A percentile compares a stretch with the other conserved stretches of the same genome.
Evolutionary conservation across 2,329 filamentous ascomycete genomes (phyloP).

Genomic region (Penicillium sp.): DNA sequence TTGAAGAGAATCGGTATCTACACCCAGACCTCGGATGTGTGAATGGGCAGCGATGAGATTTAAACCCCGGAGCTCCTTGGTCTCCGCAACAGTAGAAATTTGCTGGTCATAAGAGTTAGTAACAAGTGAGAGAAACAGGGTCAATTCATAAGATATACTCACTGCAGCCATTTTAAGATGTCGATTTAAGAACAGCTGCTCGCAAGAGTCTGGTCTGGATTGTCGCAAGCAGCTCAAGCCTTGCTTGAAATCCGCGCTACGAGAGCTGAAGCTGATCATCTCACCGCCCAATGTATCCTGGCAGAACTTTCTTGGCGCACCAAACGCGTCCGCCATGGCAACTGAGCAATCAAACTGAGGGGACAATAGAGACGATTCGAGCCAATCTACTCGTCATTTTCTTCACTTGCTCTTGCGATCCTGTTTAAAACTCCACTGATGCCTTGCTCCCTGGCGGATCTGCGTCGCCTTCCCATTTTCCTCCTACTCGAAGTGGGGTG

Average conservation of each 20-base stretch:
- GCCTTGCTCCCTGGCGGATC: not conserved
- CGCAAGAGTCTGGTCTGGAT: constrained; percentile 17
- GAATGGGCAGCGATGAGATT: constrained; percentile 99
- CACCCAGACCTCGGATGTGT: constrained; percentile 93
- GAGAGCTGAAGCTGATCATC: constrained; percentile 7
- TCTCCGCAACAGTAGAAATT: constrained; percentile 88
- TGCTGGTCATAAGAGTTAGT: constrained; percentile 43
- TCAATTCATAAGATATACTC: constrained; percentile 21
- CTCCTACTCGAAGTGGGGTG: constrained; percentile 1
- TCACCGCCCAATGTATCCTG: constrained; percentile 9
- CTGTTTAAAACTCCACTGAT: not conserved
- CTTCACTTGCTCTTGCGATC: not conserved
- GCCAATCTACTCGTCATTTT: not conserved
- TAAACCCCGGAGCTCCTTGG: constrained; percentile 92
- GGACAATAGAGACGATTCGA: not conserved
- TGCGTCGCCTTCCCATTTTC: not conserved
- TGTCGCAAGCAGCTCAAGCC: constrained; percentile 10
- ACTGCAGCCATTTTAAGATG: constrained; percentile 43
- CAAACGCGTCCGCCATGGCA: constrained; percentile 5
- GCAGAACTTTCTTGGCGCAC: constrained; percentile 8
- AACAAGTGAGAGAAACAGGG: constrained; percentile 8
- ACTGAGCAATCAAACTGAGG: not conserved
- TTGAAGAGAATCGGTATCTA: constrained; percentile 89
- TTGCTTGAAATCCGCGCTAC: constrained; percentile 15
- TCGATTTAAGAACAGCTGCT: constrained; percentile 15